Evolutionary conservation across 139 green algal species (phyloP).

Genomic region (Monoraphidium neglectum): DNA sequence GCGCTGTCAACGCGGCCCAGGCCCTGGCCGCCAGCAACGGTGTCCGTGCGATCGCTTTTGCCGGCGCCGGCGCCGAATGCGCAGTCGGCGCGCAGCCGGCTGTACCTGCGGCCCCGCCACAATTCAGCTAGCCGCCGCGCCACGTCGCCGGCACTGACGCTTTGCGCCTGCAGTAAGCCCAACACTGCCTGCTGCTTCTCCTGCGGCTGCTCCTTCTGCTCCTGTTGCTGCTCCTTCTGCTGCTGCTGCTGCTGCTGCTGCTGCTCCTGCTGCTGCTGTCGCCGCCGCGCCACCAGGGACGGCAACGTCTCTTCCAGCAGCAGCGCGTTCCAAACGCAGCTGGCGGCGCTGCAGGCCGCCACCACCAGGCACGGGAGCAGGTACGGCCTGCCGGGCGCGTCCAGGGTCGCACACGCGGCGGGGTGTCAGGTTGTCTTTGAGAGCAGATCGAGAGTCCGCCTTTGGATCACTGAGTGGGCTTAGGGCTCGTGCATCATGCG

Average conservation of each 20-base stretch:
- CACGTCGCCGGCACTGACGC: no score
- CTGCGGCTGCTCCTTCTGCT: neutral
- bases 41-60: no score
- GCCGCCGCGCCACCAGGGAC: neutral
- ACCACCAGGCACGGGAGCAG: conserved; percentile 64
- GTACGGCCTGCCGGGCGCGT: conserved; percentile 51
- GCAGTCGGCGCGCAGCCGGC: no score
- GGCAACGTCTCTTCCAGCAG: conserved; percentile 69
- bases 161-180: no score
- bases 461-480: neutral
- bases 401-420: neutral
- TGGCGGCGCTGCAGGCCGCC: conserved; percentile 23
- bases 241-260: conserved; percentile 10
- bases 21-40: no score
- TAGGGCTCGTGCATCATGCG: no score
- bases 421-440: no score
- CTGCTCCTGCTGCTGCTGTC: neutral
- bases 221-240: conserved; percentile 1
- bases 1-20: no score
- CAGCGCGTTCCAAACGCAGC: conserved; percentile 34
- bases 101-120: no score
- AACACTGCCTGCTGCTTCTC: neutral
- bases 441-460: neutral
- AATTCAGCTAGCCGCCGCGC: no score
- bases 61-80: no score